phyloP scores from a whole-genome alignment of 2,329 filamentous ascomycete species.

The Microascus cirrosus region DNA sequence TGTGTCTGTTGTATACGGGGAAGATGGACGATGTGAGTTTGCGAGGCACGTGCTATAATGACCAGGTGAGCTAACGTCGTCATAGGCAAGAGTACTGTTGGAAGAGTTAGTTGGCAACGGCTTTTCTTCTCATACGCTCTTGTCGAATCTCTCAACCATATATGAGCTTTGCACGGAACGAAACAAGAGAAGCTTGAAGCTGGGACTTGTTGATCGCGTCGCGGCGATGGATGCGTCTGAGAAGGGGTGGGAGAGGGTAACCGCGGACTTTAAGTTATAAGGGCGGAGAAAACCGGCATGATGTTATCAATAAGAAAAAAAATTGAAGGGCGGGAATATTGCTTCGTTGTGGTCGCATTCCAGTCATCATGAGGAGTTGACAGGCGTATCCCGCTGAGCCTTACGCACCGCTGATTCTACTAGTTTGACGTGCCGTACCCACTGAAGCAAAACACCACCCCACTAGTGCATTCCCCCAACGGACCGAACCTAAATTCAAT shows the following conservation, averaged over 20 bases:
- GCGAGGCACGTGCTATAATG: neutral
- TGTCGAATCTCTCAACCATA: constrained; percentile 84
- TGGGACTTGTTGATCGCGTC: constrained; percentile 57
- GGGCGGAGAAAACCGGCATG: neutral
- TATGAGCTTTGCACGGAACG: constrained; percentile 86
- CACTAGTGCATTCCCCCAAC: neutral
- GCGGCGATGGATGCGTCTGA: constrained; percentile 45
- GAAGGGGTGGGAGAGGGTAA: constrained; percentile 59
- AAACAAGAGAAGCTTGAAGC: constrained; percentile 54
- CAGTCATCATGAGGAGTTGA: too few relatives aligned
- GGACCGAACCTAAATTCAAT: neutral
- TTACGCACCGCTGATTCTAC: neutral
- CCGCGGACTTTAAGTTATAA: constrained; percentile 66
- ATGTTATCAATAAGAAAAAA: neutral
- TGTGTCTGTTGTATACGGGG: constrained; percentile 75
- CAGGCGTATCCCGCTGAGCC: neutral
- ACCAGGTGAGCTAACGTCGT: neutral
- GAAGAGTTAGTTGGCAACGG: constrained; percentile 53
- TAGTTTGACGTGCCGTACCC: neutral
- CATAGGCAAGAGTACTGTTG: constrained; percentile 54
- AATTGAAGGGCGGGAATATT: too few relatives aligned
- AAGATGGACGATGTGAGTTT: constrained; percentile 54
- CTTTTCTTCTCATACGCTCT: constrained; percentile 62
- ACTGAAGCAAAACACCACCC: neutral
- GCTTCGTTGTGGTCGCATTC: too few relatives aligned